These are phyloP conservation scores for Dictyostelium citrinum DNA, from an alignment of 78 protist genomes.

Conservation along the genomic window DNA sequence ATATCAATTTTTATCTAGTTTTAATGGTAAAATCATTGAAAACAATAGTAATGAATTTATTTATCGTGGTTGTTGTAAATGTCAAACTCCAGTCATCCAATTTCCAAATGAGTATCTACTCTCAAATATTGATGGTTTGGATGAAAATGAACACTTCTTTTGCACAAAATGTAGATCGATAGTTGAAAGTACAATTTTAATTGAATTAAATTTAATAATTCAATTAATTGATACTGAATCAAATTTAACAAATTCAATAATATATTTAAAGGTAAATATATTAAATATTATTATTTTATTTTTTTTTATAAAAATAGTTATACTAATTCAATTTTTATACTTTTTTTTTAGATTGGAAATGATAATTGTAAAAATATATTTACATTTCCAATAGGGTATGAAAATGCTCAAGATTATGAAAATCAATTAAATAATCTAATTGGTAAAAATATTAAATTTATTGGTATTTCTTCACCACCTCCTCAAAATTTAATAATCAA, in stretches of 20 bases:
- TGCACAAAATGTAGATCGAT: neutral
- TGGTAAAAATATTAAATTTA: neutral
- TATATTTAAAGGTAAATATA: neutral
- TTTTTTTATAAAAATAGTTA: neutral
- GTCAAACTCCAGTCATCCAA: neutral
- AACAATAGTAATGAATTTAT: neutral
- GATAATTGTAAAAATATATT: neutral
- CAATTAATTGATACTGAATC: neutral
- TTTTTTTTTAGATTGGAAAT: neutral
- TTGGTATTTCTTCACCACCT: constrained; percentile 7
- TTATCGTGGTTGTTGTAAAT: constrained; percentile 21
- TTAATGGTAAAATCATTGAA: constrained; percentile 2
- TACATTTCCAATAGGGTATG: neutral
- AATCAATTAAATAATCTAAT: neutral
- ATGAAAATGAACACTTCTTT: neutral
- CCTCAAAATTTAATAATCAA: neutral
- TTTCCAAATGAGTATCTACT: constrained; percentile 8
- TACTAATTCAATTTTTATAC: neutral
- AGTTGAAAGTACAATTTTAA: neutral
- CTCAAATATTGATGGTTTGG: neutral
- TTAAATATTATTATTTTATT: neutral
- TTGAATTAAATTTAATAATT: constrained; percentile 1
- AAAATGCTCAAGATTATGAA: neutral
- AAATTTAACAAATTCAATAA: neutral
- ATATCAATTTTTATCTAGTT: neutral